Conservation (phyloP, 1,139 yeast genomes). For the Debaryomyces sp. region DNA sequence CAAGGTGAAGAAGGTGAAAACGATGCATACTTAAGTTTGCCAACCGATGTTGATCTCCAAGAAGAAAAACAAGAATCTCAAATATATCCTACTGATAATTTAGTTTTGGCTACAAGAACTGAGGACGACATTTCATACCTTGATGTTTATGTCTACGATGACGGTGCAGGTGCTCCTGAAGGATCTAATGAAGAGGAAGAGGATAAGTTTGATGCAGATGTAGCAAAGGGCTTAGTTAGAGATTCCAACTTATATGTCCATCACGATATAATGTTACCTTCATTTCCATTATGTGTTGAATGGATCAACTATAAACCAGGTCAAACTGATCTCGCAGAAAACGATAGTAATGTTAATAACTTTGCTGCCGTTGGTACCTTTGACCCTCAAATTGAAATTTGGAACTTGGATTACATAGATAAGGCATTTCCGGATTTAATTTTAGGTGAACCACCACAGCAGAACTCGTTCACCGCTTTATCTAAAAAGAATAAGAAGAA, state of each 20-base stretch:
- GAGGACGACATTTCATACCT: slow-evolving; percentile 93
- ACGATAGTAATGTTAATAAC: slow-evolving; percentile 62
- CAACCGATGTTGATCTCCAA: slow-evolving; percentile 61
- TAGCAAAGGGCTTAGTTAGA: slow-evolving; percentile 69
- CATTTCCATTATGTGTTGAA: slow-evolving; percentile 95
- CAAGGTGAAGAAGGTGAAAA: slow-evolving; percentile 58
- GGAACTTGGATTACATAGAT: slow-evolving; percentile 93
- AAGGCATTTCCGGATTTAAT: slow-evolving; percentile 94
- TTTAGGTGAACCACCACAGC: slow-evolving; percentile 76
- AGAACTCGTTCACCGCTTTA: slow-evolving; percentile 44
- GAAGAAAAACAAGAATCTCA: slow-evolving; percentile 85
- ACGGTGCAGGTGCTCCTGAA: slow-evolving; percentile 81
- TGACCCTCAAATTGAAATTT: slow-evolving; percentile 95
- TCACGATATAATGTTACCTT: slow-evolving; percentile 95
- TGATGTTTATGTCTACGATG: slow-evolving; percentile 94
- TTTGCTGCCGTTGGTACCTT: slow-evolving; percentile 97
- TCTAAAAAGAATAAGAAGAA: slow-evolving; percentile 55
- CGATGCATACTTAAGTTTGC: slow-evolving; percentile 77
- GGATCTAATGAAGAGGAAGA: slow-evolving; percentile 65
- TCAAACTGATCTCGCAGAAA: slow-evolving; percentile 32
- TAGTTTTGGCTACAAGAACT: slow-evolving; percentile 89
- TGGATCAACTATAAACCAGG: slow-evolving; percentile 83
- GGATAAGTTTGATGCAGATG: slow-evolving; percentile 64
- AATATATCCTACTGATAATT: slow-evolving; percentile 85
- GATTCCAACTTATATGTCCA: slow-evolving; percentile 85